Evolutionary conservation across 2,329 filamentous ascomycete genomes (phyloP), one percentile per base, ranked within the genome.

Genomic region (Fonsecaea monophora): DNA sequence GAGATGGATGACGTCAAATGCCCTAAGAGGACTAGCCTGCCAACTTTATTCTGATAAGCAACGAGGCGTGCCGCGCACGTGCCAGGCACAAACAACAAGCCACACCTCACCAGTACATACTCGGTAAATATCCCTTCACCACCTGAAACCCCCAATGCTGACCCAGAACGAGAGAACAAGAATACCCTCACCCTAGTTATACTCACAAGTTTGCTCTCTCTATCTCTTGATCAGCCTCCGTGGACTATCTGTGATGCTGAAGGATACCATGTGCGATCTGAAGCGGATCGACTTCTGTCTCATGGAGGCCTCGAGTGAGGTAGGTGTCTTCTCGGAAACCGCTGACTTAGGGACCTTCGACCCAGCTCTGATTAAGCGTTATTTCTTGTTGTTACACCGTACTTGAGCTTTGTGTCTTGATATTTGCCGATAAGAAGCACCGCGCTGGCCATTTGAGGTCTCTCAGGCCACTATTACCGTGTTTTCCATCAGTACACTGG

Each of bases 1-100:
- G 25, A 12, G 3, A 18, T 12, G n/a, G 12, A 32, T 61, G 58
- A 61, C 58, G 58, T 61, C 58, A 61, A 53, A 30, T 3, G 42
- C 58, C 45, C n/a, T 2, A 21, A 55, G 35, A 5, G 53, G 53
- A 15, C 25, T 55, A 55, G 53, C n/a, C 3, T 18, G 3, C n/a
- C 2, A 32, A 54, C 34, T 13, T 35, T 42, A 37, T 18, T 37
- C 4, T 12, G 30, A 55, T 21, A 2, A 34, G 3, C 53, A 12
- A 35, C 30, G 6, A 32, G 30, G 30, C 30, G 30, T 32, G 30
- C 30, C 30, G 6, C 3, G 30, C 30, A 32, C 30, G 30, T 32
- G 30, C 30, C 30, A 32, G 30, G 30, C 30, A 32, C 30, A 32
- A 32, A 32, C 30, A 32, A 4, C 30, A 32, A 32, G 30, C 30